Base-by-base conservation (phyloP, 1,284 basidiomycete genomes). In the Mycena sp. region DNA sequence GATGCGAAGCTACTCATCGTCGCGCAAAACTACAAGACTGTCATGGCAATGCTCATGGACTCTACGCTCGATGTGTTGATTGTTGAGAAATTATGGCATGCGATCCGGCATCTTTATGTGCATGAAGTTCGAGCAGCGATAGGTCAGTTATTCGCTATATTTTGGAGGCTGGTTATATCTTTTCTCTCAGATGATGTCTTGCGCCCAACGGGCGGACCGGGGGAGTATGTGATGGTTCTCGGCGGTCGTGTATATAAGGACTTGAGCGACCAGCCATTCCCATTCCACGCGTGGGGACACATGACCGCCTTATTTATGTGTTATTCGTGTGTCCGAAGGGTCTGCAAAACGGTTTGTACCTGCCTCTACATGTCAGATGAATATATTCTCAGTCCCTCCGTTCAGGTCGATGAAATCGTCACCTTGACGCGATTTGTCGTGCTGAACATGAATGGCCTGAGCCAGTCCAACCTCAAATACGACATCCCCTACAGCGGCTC, bases 221-320 rank as follows among this genome's bases (percentile, higher is more conserved):
- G 67, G 26, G 74, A 76, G 12, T 67, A 71, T 25, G 62, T 76
- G 17, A 46, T 67, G 10, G 67, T 77, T 28, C 70, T 76, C 10
- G 74, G 76, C 1, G 76, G 73, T 21, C 76, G 68, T 41, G 66
- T 78, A 23, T 77, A 77, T 58, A 75, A 76, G 41, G 45, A 71
- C 35, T n/a, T 59, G 30, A 74, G 75, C 21, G 64, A 64, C n/a
- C 64, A 66, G 56, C 50, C 62, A 23, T 75, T 73, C 70, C 73
- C 76, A 23, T 69, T 77, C 52, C 75, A 73, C 32, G 75, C 72
- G 10, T 76, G 76, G 76, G 73, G 74, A 7, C 75, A 77, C 45
- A 69, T 77, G 69, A 70, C 68, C 51, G 70, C 69, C 28, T 54
- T 77, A 37, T 68, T 68, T 35, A 52, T 46, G 19, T 75, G 76